phyloP scores from a whole-genome alignment of 495 filamentous ascomycete species.

The Hypoxylon trugodes region DNA sequence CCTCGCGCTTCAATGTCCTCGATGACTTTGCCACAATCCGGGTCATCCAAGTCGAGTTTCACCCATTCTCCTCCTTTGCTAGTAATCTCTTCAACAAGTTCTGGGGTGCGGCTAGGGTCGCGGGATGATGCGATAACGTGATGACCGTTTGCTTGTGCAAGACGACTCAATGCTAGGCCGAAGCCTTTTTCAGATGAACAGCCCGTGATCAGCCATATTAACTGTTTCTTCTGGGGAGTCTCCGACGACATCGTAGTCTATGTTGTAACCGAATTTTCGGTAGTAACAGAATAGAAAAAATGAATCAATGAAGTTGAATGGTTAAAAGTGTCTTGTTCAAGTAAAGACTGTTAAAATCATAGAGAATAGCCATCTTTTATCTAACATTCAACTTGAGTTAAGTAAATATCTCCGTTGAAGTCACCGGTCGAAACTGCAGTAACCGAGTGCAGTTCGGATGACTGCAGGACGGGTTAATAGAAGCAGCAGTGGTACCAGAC shows the following conservation, averaged over 20 bases:
- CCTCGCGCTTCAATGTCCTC: constrained; percentile 40
- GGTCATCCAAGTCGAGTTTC: constrained; percentile 58
- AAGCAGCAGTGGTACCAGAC: neutral
- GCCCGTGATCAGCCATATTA: constrained; percentile 55
- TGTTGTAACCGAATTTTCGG: neutral
- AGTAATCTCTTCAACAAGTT: constrained; percentile 52
- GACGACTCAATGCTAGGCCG: constrained; percentile 51
- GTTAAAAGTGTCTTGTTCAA: too few relatives aligned
- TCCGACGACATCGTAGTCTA: constrained; percentile 21
- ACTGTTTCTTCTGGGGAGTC: constrained; percentile 10
- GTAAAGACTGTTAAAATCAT: too few relatives aligned
- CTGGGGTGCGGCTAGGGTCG: constrained; percentile 43
- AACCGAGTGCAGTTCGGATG: too few relatives aligned
- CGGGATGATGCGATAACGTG: constrained; percentile 66
- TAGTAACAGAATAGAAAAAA: too few relatives aligned
- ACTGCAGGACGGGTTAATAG: neutral
- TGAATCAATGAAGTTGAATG: too few relatives aligned
- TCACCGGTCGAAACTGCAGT: too few relatives aligned
- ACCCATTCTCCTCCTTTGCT: constrained; percentile 45
- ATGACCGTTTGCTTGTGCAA: constrained; percentile 60
- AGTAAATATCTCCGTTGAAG: too few relatives aligned
- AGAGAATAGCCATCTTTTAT: too few relatives aligned
- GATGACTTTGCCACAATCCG: constrained; percentile 50
- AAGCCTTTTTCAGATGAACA: constrained; percentile 56
- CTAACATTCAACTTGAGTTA: too few relatives aligned